Evolutionary conservation across 2,329 filamentous ascomycete species (phyloP).

Genomic region (Ascochyta rabiei): DNA sequence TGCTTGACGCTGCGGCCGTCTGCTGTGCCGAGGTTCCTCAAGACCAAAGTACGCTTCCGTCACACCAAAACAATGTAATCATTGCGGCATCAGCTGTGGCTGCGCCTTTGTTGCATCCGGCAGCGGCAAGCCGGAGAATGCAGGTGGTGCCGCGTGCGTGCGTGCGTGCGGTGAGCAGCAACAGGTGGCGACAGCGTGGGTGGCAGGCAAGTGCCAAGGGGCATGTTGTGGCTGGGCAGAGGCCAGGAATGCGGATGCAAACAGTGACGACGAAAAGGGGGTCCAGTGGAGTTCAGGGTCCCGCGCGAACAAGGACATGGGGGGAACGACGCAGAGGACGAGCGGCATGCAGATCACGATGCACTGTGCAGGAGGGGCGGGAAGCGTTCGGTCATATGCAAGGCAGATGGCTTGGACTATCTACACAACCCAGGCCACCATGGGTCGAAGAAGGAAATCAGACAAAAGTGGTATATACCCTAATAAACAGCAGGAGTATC

Average conservation of each 20-base stretch:
- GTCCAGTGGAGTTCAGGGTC: too few relatives aligned
- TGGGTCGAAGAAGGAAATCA: slow-evolving; percentile 9
- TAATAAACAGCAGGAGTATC: slow-evolving; percentile 27
- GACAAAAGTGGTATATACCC: slow-evolving; percentile 22
- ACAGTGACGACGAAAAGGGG: slow-evolving; percentile 6
- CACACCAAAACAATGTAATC: too few relatives aligned
- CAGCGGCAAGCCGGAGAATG: too few relatives aligned
- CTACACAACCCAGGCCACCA: slow-evolving; percentile 16
- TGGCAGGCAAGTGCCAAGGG: background rate
- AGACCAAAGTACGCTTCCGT: too few relatives aligned
- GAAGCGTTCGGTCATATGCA: slow-evolving; percentile 1
- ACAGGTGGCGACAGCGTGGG: background rate
- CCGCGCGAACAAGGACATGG: too few relatives aligned
- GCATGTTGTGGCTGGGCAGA: background rate
- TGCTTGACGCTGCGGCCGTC: too few relatives aligned
- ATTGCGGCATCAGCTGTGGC: too few relatives aligned
- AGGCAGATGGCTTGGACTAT: slow-evolving; percentile 17
- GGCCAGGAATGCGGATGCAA: slow-evolving; percentile 5
- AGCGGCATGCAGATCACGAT: background rate
- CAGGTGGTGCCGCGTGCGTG: background rate
- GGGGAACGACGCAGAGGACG: too few relatives aligned
- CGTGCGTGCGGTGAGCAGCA: background rate
- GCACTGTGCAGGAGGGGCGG: background rate
- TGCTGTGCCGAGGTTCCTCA: too few relatives aligned
- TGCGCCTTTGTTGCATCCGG: too few relatives aligned